Evolutionary conservation across 371 early-diverging fungal genomes (phyloP).

Genomic region (Rhizopus sp.): DNA sequence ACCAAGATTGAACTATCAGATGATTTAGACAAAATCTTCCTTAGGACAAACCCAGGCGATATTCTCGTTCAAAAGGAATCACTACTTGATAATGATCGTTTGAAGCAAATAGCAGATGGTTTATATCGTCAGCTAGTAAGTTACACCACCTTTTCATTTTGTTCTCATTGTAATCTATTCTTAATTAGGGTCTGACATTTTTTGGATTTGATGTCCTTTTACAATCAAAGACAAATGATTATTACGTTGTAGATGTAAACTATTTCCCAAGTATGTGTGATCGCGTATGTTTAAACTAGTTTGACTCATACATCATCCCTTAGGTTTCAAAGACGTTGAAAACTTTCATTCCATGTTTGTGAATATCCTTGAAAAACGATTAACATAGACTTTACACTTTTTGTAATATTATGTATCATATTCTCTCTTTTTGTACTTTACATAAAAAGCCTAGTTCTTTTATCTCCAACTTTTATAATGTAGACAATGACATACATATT

Average conservation of each 20-base stretch:
- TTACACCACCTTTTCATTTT: background rate
- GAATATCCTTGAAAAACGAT: conserved; percentile 20
- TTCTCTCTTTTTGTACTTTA: background rate
- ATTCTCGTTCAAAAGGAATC: conserved; percentile 27
- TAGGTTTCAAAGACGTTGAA: conserved; percentile 28
- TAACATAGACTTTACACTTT: background rate
- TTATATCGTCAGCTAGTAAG: conserved; percentile 40
- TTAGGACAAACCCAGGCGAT: conserved; percentile 17
- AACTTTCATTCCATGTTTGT: conserved; percentile 32
- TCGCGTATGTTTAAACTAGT: background rate
- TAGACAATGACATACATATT: background rate
- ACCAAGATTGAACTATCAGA: conserved; percentile 14
- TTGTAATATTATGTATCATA: conserved; percentile 2
- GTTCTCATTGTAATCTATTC: background rate
- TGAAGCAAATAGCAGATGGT: conserved; percentile 37
- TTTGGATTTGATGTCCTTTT: conserved; percentile 55
- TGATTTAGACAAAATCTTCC: conserved; percentile 30
- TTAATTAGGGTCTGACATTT: conserved; percentile 43
- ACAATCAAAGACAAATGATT: conserved; percentile 30
- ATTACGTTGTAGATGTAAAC: conserved; percentile 50
- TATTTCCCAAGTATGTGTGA: conserved; percentile 49
- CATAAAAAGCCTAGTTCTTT: background rate
- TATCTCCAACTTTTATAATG: background rate
- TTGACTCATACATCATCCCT: background rate
- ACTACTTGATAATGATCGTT: conserved; percentile 24